Conservation (phyloP, 2,329 filamentous ascomycete species). For the Daldinia sp. region DNA sequence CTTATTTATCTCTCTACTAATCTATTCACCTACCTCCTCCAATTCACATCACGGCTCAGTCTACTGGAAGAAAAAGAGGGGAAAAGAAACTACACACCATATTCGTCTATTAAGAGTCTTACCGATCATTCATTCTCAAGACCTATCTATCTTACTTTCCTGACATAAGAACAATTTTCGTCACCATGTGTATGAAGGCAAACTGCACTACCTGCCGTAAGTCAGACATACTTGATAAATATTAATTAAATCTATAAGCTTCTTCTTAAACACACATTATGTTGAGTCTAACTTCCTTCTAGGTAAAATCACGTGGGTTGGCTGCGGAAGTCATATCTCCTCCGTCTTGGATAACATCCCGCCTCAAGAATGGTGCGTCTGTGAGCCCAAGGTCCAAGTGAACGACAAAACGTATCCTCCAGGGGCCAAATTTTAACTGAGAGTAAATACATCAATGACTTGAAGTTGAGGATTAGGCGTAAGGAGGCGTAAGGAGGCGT, state of each 20-base stretch:
- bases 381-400: conserved; percentile 71
- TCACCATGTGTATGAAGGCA: conserved; percentile 73
- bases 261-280: background rate
- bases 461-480: background rate
- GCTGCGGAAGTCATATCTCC: conserved; percentile 72
- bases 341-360: conserved; percentile 72
- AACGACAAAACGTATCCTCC: conserved; percentile 74
- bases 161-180: background rate
- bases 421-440: conserved; percentile 58
- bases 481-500: background rate
- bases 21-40: background rate
- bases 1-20: background rate
- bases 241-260: background rate
- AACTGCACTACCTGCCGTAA: conserved; percentile 73
- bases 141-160: background rate
- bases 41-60: background rate
- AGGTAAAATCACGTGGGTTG: conserved; percentile 74
- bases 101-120: background rate
- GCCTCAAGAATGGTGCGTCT: conserved; percentile 71
- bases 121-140: background rate
- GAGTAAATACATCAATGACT: background rate
- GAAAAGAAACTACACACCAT: background rate
- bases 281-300: conserved; percentile 16
- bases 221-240: conserved; percentile 47
- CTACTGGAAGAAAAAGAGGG: background rate